phyloP scores from a whole-genome alignment of 2,329 filamentous ascomycete genomes.

The Diaporthe ilicicola region DNA sequence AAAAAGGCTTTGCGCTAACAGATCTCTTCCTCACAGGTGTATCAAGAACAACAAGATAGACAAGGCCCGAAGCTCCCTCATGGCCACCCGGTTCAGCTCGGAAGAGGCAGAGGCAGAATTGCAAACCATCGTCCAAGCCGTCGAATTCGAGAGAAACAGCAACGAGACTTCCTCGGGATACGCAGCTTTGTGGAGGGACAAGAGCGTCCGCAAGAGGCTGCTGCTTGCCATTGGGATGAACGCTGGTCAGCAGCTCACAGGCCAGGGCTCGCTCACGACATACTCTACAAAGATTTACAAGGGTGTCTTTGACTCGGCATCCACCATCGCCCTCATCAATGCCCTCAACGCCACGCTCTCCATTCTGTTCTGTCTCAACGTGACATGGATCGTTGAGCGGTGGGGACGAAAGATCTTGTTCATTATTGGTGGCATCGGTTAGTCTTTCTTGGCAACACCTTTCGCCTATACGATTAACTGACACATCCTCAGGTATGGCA shows the following conservation, averaged over 20 bases:
- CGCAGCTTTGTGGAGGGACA: slow-evolving; percentile 74
- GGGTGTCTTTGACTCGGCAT: slow-evolving; percentile 67
- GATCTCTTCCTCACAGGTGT: slow-evolving; percentile 15
- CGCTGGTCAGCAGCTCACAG: slow-evolving; percentile 75
- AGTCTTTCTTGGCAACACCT: neutral
- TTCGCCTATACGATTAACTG: neutral
- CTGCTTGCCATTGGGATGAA: slow-evolving; percentile 73
- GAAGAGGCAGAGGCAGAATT: slow-evolving; percentile 74
- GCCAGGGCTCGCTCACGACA: slow-evolving; percentile 77
- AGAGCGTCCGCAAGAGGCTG: slow-evolving; percentile 72
- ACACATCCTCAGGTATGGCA: slow-evolving; percentile 65
- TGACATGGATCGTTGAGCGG: slow-evolving; percentile 76
- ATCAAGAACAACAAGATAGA: slow-evolving; percentile 68
- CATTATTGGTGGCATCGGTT: slow-evolving; percentile 63
- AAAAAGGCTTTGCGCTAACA: neutral
- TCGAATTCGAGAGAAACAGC: slow-evolving; percentile 76
- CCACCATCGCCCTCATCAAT: slow-evolving; percentile 76
- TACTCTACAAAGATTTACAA: slow-evolving; percentile 80
- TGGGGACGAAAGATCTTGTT: slow-evolving; percentile 76
- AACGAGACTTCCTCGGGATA: slow-evolving; percentile 69
- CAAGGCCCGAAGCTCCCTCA: slow-evolving; percentile 64
- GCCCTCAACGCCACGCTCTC: slow-evolving; percentile 77
- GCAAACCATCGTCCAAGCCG: slow-evolving; percentile 69
- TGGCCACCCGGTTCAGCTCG: slow-evolving; percentile 67
- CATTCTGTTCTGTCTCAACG: slow-evolving; percentile 77